Evolutionary conservation across 768 basidiomycete genomes (phyloP).

Genomic region (Psilocybe subaeruginosa): DNA sequence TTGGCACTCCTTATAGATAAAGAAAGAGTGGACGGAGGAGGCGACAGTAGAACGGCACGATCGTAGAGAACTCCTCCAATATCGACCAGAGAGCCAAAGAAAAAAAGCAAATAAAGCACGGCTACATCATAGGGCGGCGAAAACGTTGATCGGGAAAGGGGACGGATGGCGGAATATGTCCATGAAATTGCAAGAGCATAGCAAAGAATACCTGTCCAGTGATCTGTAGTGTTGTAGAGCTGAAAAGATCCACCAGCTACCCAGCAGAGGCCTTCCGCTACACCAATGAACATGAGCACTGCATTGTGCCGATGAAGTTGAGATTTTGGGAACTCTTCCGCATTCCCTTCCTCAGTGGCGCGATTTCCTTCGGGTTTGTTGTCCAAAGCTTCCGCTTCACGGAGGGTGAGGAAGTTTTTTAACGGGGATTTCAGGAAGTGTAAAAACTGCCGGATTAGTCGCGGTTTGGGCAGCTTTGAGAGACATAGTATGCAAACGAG

Average conservation of each 20-base stretch:
- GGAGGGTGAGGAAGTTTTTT: conserved; percentile 46
- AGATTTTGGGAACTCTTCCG: conserved; percentile 19
- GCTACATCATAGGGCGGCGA: conserved; percentile 71
- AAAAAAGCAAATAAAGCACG: conserved; percentile 52
- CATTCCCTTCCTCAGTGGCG: conserved; percentile 22
- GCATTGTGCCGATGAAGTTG: conserved; percentile 60
- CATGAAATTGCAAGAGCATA: conserved; percentile 59
- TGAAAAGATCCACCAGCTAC: conserved; percentile 54
- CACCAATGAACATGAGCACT: conserved; percentile 56
- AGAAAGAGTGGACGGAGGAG: conserved; percentile 38
- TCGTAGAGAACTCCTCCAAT: conserved; percentile 61
- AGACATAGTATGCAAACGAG: conserved; percentile 49
- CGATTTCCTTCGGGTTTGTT: conserved; percentile 8
- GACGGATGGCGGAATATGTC: conserved; percentile 67
- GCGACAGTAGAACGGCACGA: conserved; percentile 40
- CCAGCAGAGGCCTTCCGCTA: conserved; percentile 61
- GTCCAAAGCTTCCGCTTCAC: conserved; percentile 57
- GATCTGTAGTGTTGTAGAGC: conserved; percentile 35
- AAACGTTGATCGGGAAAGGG: conserved; percentile 50
- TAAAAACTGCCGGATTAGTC: conserved; percentile 23
- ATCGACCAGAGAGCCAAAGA: conserved; percentile 48
- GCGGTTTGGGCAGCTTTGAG: conserved; percentile 34
- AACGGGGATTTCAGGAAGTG: conserved; percentile 35
- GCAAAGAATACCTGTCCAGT: conserved; percentile 40
- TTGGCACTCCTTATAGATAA: conserved; percentile 39